These are phyloP conservation scores for Symbiodinium pilosum DNA, from an alignment of 73 alveolate species.

Conservation along the genomic window DNA sequence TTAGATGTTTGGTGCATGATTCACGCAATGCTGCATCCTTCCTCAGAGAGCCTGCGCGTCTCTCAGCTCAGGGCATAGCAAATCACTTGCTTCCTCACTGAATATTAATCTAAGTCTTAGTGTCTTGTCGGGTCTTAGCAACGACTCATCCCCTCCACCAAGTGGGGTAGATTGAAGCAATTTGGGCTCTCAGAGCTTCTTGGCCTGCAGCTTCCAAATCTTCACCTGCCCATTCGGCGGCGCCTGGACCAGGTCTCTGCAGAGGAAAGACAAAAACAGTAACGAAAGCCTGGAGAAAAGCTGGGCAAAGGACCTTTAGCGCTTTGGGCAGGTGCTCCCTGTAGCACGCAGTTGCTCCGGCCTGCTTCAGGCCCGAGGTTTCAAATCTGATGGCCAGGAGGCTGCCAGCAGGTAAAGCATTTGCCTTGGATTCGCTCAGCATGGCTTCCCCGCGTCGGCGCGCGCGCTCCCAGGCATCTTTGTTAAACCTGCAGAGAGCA, in stretches of 20 bases:
- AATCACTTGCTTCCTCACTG: not conserved
- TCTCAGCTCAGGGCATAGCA: no score
- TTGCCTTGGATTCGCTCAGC: not conserved
- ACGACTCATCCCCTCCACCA: no score
- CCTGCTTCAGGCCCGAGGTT: not conserved
- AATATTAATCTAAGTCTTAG: no score
- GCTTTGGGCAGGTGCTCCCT: not conserved
- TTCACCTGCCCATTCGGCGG: not conserved
- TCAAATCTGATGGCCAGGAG: no score
- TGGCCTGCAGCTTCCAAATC: not conserved
- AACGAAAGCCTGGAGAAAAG: not conserved
- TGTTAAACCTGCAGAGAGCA: not conserved
- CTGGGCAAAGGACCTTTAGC: not conserved
- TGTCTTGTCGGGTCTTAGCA: not conserved
- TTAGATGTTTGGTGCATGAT: no score
- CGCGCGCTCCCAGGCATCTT: not conserved
- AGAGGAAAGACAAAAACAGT: not conserved
- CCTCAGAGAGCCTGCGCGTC: no score
- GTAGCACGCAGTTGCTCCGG: not conserved
- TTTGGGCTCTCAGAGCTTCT: no score
- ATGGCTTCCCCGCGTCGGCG: conserved; percentile 1
- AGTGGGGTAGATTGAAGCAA: no score
- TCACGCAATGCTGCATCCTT: no score
- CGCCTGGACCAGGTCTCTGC: not conserved
- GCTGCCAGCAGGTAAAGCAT: no score